Conservation (phyloP, 495 filamentous ascomycete species). For the Trichoderma reesei region DNA sequence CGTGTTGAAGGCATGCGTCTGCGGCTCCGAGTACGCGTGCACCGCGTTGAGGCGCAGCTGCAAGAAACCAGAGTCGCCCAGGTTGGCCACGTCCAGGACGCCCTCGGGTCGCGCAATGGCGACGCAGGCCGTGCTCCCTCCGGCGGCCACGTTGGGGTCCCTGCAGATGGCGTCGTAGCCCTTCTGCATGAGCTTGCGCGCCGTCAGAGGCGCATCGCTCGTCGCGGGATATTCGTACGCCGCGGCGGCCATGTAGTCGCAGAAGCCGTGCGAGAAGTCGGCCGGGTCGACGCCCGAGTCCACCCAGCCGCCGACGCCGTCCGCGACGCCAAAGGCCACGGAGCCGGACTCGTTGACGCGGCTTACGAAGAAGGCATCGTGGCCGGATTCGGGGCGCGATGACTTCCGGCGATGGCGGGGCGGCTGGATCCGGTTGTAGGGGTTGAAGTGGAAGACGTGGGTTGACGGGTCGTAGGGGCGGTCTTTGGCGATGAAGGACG, state of each 20-base stretch:
- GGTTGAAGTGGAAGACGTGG: slow-evolving; percentile 70
- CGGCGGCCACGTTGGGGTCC: slow-evolving; percentile 62
- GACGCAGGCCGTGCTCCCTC: slow-evolving; percentile 84
- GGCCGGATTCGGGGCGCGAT: slow-evolving; percentile 66
- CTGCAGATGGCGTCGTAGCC: slow-evolving; percentile 74
- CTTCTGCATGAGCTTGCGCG: slow-evolving; percentile 63
- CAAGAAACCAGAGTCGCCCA: slow-evolving; percentile 96
- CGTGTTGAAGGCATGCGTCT: slow-evolving; percentile 96
- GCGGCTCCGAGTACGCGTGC: slow-evolving; percentile 68
- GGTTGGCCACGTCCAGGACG: slow-evolving; percentile 73
- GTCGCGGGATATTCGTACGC: slow-evolving; percentile 43
- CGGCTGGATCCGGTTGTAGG: slow-evolving; percentile 45
- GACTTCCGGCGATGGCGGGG: slow-evolving; percentile 41
- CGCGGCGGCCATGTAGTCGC: slow-evolving; percentile 74
- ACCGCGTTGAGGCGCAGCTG: slow-evolving; percentile 75
- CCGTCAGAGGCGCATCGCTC: slow-evolving; percentile 34
- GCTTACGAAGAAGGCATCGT: slow-evolving; percentile 93
- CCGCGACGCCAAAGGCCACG: slow-evolving; percentile 77
- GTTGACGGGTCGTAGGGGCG: slow-evolving; percentile 57
- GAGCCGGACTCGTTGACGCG: slow-evolving; percentile 48
- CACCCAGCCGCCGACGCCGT: slow-evolving; percentile 92
- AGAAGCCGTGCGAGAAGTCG: slow-evolving; percentile 91
- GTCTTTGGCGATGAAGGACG: slow-evolving; percentile 70
- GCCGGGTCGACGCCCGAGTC: slow-evolving; percentile 87
- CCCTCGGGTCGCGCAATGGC: slow-evolving; percentile 63